A percentile compares a stretch with the other conserved stretches of the same genome.
phyloP scores from a whole-genome alignment of 345 rosid genomes.

The Eutrema japonicum region DNA sequence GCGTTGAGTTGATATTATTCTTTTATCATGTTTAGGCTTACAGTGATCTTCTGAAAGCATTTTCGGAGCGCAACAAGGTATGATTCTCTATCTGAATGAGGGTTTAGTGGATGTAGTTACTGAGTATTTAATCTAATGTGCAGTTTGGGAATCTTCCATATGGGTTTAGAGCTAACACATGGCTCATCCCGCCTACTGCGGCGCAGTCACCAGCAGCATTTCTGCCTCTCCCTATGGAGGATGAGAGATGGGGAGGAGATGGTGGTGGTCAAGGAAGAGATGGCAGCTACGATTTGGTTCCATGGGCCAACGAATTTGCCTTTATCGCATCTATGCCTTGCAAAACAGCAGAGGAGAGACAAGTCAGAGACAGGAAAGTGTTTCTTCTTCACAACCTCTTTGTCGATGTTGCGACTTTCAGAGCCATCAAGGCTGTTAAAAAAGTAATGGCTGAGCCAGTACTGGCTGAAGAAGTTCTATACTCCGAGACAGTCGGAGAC shows the following conservation, averaged over 20 bases:
- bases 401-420: constrained; percentile 81
- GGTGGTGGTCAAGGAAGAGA: constrained; percentile 97
- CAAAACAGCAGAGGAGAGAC: constrained; percentile 90
- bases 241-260: constrained; percentile 90
- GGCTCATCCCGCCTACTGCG: constrained; percentile 87
- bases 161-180: constrained; percentile 97
- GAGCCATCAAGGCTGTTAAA: constrained; percentile 79
- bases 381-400: constrained; percentile 96
- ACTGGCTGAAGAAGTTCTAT: constrained; percentile 44
- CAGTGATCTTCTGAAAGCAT: constrained; percentile 84
- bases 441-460: constrained; percentile 56
- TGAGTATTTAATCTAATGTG: constrained; percentile 28
- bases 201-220: constrained; percentile 72
- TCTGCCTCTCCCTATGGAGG: constrained; percentile 84
- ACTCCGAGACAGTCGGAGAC: constrained; percentile 74
- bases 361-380: constrained; percentile 89
- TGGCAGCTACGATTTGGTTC: constrained; percentile 69
- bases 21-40: constrained; percentile 66
- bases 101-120: constrained; percentile 1
- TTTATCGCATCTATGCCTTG: constrained; percentile 89
- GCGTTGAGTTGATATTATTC: constrained; percentile 17
- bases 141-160: constrained; percentile 99
- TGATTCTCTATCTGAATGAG: constrained; percentile 20
- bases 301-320: constrained; percentile 82
- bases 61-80: constrained; percentile 94